Evolutionary conservation across 2,329 filamentous ascomycete species (phyloP).

Genomic region (Botrytis paeoniae): DNA sequence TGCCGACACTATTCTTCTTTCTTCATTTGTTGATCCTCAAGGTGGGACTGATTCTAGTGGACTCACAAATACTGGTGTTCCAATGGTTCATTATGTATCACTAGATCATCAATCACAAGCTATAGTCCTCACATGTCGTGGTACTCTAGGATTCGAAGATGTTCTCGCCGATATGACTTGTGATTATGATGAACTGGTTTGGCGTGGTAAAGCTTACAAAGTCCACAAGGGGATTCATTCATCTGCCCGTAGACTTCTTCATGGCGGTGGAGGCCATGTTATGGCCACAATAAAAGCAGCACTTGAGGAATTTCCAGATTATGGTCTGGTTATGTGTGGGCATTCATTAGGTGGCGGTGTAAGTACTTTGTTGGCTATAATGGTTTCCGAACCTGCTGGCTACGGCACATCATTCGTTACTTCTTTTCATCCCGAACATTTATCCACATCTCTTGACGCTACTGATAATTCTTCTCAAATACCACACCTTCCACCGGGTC

Average conservation of each 20-base stretch:
- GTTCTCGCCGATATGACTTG: constrained; percentile 57
- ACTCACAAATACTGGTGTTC: constrained; percentile 50
- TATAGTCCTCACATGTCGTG: constrained; percentile 52
- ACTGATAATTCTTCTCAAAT: constrained; percentile 28
- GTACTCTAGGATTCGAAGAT: constrained; percentile 56
- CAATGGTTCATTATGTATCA: constrained; percentile 55
- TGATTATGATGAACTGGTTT: constrained; percentile 49
- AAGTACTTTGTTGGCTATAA: constrained; percentile 52
- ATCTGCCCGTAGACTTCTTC: constrained; percentile 50
- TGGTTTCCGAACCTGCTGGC: constrained; percentile 48
- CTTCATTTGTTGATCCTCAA: constrained; percentile 54
- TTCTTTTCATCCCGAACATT: constrained; percentile 67
- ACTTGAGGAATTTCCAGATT: constrained; percentile 52
- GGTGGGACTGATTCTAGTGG: constrained; percentile 51
- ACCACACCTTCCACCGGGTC: constrained; percentile 59
- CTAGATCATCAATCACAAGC: constrained; percentile 56
- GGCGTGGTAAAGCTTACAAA: constrained; percentile 51
- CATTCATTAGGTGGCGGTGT: constrained; percentile 55
- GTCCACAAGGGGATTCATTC: constrained; percentile 57
- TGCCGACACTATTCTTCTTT: constrained; percentile 54
- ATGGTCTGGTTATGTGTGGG: constrained; percentile 54
- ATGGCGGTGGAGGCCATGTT: constrained; percentile 48
- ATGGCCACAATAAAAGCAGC: constrained; percentile 52
- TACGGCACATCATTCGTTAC: constrained; percentile 48
- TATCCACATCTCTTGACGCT: constrained; percentile 53